Evolutionary conservation across 768 basidiomycete genomes (phyloP), one percentile per base, ranked within the genome.

Genomic region (Leucocoprinus leucothites): DNA sequence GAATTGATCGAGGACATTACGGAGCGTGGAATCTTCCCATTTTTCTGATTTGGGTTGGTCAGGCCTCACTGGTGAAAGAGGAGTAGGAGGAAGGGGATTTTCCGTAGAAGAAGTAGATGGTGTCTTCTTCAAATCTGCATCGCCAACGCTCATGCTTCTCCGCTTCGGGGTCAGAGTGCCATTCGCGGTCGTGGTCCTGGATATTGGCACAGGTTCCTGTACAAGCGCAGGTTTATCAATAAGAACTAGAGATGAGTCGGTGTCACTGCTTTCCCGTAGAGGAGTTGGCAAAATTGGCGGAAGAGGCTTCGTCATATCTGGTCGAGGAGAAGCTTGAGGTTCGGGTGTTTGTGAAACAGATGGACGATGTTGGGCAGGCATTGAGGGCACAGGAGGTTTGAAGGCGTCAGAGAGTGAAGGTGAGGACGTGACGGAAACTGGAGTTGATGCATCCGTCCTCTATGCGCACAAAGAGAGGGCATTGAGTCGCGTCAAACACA

Each of bases 111-210:
- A 60, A 44, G 73, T 65, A 1, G 71, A 52, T 56, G 73, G 66
- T 2, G 71, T 65, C 58, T 77, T 77, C 65, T 81, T 77, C 47
- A 80, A 61, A 36, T 87, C 87, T 6, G 77, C 76, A 63, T 87
- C 82, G 48, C 86, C 80, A 49, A 87, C 81, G 60, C 89, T 91
- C 80, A 85, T 81, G 64, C 87, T 90, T 57, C 89, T 74, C 60
- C 86, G 80, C 61, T 86, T 85, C 58, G 66, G 67, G 48, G 61
- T 67, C 22, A 56, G 8, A 25, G 38, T 56, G 31, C 54, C 54
- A 43, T 56, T 48, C 22, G 47, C 26, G 9, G 61, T 59, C 18
- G 62, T 57, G 16, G 60, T 50, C 36, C 65, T 68, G 18, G 66
- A 64, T 42, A 65, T 64, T 14, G 68, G 60, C 9, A 64, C 62